Evolutionary conservation across 371 early-diverging fungal genomes (phyloP).

Genomic region (Paramicrosporidium saccamoebae): DNA sequence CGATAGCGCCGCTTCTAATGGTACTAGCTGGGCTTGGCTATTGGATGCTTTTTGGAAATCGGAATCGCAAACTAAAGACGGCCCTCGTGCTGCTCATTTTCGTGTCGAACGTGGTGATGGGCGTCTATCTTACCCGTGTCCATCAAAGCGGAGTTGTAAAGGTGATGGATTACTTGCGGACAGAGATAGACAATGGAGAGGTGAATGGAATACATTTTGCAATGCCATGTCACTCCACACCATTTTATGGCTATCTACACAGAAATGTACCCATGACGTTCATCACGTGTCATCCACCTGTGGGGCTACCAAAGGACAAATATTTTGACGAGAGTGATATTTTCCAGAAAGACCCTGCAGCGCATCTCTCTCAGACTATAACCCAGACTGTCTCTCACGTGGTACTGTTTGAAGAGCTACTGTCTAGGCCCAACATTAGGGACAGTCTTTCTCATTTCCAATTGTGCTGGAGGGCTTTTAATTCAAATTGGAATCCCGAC

Average conservation of each 20-base stretch:
- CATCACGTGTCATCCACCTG: conserved; percentile 63
- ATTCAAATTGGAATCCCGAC: too few relatives aligned
- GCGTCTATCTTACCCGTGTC: conserved; percentile 21
- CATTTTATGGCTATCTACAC: conserved; percentile 42
- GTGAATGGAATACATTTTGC: conserved; percentile 19
- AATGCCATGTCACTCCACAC: conserved; percentile 89
- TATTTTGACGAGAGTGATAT: too few relatives aligned
- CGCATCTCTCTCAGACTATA: too few relatives aligned
- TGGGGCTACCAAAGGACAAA: too few relatives aligned
- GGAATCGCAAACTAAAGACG: too few relatives aligned
- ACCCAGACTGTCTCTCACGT: too few relatives aligned
- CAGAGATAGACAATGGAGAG: conserved; percentile 5
- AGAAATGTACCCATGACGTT: conserved; percentile 27
- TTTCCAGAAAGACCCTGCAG: too few relatives aligned
- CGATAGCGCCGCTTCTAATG: conserved; percentile 35
- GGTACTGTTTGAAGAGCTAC: too few relatives aligned
- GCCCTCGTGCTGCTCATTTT: conserved; percentile 7
- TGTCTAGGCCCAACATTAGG: too few relatives aligned
- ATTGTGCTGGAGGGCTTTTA: too few relatives aligned
- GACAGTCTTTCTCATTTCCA: too few relatives aligned
- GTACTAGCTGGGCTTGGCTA: conserved; percentile 20
- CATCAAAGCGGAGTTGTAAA: conserved; percentile 79
- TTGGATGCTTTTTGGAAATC: conserved; percentile 4
- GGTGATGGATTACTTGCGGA: conserved; percentile 28
- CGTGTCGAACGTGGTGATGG: conserved; percentile 24